Evolutionary conservation across 306 rosid genomes (phyloP), one percentile per base, ranked within the genome.

Genomic region (Gillenia trifoliata): DNA sequence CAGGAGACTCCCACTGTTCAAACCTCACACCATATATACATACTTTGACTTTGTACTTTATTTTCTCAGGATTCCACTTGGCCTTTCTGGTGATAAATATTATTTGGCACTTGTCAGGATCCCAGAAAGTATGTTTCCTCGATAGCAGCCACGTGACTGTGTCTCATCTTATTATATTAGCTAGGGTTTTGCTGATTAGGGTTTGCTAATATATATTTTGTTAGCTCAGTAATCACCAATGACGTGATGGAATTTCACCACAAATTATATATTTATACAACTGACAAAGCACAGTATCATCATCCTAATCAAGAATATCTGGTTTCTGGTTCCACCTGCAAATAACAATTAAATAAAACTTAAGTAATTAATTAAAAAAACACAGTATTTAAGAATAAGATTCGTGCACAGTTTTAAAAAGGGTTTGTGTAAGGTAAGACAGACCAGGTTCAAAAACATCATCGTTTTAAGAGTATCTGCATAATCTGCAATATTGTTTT

Each of bases 191-290:
- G 43, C 12, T 2, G 43, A 10, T 40, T 40, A 40, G 43, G 52
- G 20, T 15, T 45, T 45, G 50, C 50, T 43, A 13, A 43, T 43
- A 43, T 40, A 9, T 43, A 41, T 41, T 43, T 43, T 45, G 13
- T 45, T 45, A 45, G 50, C 50, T 16, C 7, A 17, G 2, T 56
- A 38, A 15, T 56, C 66, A 38, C 26, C 54, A 57, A 36, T 17
- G 75, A 56, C 66, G 66, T 57, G 55, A 71, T 1, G 17, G 66
- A 71, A 71, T 71, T 71, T 23, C 75, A 17, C 16, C 34, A 55
- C 11, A 13, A 16, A 13, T 13, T 12, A 33, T 22, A 36, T 8
- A 71, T 5, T 7, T 31, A 52, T 3, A 2, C 31, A 50, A 26
- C 33, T 12, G 25, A 59, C 64, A 59, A 25, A 57, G 22, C 36